Evolutionary conservation across 345 rosid genomes (phyloP).

Genomic region (Aegle marmelos): DNA sequence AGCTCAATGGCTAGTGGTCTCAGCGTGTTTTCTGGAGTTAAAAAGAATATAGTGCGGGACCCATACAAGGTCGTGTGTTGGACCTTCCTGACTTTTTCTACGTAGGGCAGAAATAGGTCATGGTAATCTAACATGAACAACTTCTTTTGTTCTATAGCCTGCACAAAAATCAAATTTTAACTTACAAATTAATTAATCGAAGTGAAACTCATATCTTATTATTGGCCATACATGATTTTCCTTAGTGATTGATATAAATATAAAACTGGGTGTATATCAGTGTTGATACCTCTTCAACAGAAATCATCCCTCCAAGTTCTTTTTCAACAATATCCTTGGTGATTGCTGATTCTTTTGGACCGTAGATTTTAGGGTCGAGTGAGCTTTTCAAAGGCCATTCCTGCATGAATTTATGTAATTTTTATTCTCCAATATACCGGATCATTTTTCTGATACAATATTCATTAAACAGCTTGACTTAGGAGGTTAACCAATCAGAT

Average conservation of each 20-base stretch:
- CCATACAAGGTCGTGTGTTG: constrained; percentile 55
- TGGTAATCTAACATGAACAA: constrained; percentile 58
- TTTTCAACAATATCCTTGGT: constrained; percentile 52
- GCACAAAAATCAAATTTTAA: background rate
- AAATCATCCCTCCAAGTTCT: constrained; percentile 50
- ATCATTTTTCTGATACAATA: too few species aligned
- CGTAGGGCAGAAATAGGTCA: constrained; percentile 59
- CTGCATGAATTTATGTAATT: constrained; percentile 26
- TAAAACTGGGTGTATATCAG: too few species aligned
- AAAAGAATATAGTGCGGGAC: constrained; percentile 62
- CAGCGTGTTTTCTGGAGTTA: constrained; percentile 46
- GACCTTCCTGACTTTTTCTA: constrained; percentile 53
- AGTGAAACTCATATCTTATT: too few species aligned
- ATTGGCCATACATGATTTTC: background rate
- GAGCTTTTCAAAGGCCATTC: constrained; percentile 85
- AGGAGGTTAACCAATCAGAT: too few species aligned
- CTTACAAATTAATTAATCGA: background rate
- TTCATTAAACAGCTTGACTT: too few species aligned
- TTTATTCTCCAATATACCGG: too few species aligned
- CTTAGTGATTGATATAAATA: background rate
- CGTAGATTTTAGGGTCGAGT: constrained; percentile 64
- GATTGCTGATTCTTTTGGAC: constrained; percentile 59
- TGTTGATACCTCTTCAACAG: constrained; percentile 45
- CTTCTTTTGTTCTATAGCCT: constrained; percentile 53
- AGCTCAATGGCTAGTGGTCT: constrained; percentile 66